A percentile compares a stretch with the other conserved stretches of the same genome.
These are phyloP conservation scores for Pestalotiopsis sp. DNA, from an alignment of 2,329 filamentous ascomycete species.

Conservation along the genomic window DNA sequence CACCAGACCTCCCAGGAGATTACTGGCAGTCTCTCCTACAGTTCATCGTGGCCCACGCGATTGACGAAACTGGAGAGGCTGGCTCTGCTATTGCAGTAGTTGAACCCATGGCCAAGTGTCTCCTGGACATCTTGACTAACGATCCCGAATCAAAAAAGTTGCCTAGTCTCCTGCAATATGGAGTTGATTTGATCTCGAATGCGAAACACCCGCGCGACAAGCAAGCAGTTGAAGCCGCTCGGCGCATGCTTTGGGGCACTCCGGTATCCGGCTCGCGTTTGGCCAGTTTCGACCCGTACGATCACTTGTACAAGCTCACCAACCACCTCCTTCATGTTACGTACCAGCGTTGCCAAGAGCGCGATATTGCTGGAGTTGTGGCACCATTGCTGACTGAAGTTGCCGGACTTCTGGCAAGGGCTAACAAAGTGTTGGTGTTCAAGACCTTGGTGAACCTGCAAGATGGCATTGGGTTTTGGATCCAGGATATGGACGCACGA, in stretches of 20 bases:
- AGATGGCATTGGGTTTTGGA: constrained; percentile 62
- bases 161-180: constrained; percentile 35
- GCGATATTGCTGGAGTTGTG: constrained; percentile 40
- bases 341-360: constrained; percentile 51
- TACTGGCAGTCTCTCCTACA: constrained; percentile 61
- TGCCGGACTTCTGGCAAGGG: constrained; percentile 53
- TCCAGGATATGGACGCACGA: constrained; percentile 57
- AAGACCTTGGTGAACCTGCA: constrained; percentile 65
- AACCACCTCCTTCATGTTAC: constrained; percentile 53
- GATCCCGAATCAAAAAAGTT: constrained; percentile 21
- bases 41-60: constrained; percentile 57
- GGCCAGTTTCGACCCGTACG: constrained; percentile 62
- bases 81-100: constrained; percentile 68
- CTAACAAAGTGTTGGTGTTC: constrained; percentile 51
- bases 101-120: constrained; percentile 67
- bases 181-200: constrained; percentile 45
- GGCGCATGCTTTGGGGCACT: constrained; percentile 69
- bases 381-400: constrained; percentile 56
- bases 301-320: constrained; percentile 66
- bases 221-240: constrained; percentile 66
- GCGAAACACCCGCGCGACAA: constrained; percentile 61
- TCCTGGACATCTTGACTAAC: constrained; percentile 42
- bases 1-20: constrained; percentile 48
- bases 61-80: constrained; percentile 67
- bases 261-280: constrained; percentile 41